Evolutionary conservation across 257 asterid genomes (phyloP).

Genomic region (Solanum sitiens): DNA sequence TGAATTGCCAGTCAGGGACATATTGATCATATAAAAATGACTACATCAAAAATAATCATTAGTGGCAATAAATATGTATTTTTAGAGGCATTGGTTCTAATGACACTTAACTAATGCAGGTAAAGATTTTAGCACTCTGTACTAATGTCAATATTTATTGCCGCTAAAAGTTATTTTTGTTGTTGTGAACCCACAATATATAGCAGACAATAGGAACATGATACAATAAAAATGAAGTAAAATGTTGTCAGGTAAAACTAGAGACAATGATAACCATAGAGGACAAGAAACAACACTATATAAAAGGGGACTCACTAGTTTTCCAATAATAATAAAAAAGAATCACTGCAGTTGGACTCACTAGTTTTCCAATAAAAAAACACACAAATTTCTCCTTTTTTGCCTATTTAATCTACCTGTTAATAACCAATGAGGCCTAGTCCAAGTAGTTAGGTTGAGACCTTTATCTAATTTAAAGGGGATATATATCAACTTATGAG

Average conservation of each 20-base stretch:
- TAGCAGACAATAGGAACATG: conserved; percentile 28
- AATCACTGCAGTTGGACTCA: not conserved
- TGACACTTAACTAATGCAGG: no score
- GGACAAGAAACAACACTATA: not conserved
- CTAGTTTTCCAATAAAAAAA: not conserved
- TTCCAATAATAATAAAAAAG: not conserved
- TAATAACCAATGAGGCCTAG: not conserved
- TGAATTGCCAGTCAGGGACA: conserved; percentile 67
- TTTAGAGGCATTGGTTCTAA: no score
- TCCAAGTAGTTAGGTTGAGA: not conserved
- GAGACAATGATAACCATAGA: not conserved
- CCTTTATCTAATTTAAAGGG: not conserved
- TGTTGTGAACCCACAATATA: conserved; percentile 23
- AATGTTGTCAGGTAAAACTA: not conserved
- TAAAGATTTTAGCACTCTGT: no score
- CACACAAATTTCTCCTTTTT: not conserved
- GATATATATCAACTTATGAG: not conserved
- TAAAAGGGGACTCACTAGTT: no score
- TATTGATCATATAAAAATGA: conserved; percentile 44
- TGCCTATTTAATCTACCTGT: not conserved
- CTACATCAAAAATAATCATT: no score
- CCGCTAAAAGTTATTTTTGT: no score
- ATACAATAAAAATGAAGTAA: conserved; percentile 27
- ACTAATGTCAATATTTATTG: no score
- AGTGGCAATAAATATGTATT: no score